Evolutionary conservation across 768 basidiomycete genomes (phyloP).

Genomic region (Collybiopsis confluens): DNA sequence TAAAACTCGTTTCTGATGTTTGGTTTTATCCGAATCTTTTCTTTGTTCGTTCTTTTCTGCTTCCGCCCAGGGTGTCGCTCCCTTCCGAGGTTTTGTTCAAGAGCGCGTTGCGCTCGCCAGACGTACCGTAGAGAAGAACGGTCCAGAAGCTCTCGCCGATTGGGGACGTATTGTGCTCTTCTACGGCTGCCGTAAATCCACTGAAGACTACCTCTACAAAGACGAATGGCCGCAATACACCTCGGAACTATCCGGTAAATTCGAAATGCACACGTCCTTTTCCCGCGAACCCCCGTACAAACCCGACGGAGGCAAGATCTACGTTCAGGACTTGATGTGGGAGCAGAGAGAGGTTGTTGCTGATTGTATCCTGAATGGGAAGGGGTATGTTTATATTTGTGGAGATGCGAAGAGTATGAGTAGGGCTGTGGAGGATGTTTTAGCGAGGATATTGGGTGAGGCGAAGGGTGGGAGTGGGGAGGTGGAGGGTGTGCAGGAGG

Average conservation of each 20-base stretch:
- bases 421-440: slow-evolving; percentile 88
- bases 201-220: slow-evolving; percentile 89
- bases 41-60: slow-evolving; percentile 12
- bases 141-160: slow-evolving; percentile 85
- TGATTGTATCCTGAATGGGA: slow-evolving; percentile 86
- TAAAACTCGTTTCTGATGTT: slow-evolving; percentile 1
- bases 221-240: slow-evolving; percentile 92
- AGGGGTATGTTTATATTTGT: slow-evolving; percentile 97
- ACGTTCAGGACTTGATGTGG: slow-evolving; percentile 97
- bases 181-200: slow-evolving; percentile 90
- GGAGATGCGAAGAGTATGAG: slow-evolving; percentile 97
- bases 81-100: slow-evolving; percentile 98
- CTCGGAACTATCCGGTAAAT: slow-evolving; percentile 87
- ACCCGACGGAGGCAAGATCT: slow-evolving; percentile 91
- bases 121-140: slow-evolving; percentile 93
- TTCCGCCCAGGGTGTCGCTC: slow-evolving; percentile 81
- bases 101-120: slow-evolving; percentile 95
- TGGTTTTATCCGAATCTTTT: too few species aligned
- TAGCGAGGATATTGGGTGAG: slow-evolving; percentile 82
- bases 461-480: slow-evolving; percentile 89
- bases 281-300: slow-evolving; percentile 85
- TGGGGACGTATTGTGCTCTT: slow-evolving; percentile 96
- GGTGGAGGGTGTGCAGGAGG: slow-evolving; percentile 85
- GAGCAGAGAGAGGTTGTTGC: slow-evolving; percentile 80
- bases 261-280: slow-evolving; percentile 84